These are phyloP conservation scores for Scheffersomyces stambukii DNA, from an alignment of 1,139 yeast species.

Conservation along the genomic window DNA sequence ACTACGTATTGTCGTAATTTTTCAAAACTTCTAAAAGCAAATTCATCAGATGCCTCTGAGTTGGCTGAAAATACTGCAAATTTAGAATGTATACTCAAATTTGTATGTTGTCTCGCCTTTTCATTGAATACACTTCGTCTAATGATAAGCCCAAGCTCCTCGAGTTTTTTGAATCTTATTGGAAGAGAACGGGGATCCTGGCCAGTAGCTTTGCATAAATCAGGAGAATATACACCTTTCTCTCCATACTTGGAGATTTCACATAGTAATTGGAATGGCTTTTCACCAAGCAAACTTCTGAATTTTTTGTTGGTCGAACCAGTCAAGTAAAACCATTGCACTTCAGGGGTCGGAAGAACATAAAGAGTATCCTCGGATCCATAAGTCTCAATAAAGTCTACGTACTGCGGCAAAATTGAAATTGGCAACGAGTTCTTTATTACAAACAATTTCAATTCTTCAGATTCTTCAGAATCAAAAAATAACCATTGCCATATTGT, in stretches of 20 bases:
- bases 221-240: constrained; percentile 55
- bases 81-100: constrained; percentile 41
- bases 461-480: constrained; percentile 16
- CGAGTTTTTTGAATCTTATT: constrained; percentile 52
- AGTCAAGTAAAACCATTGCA: constrained; percentile 40
- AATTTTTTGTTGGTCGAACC: constrained; percentile 33
- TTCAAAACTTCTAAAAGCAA: constrained; percentile 26
- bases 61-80: constrained; percentile 23
- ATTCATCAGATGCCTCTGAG: constrained; percentile 27
- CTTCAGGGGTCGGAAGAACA: constrained; percentile 35
- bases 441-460: constrained; percentile 14
- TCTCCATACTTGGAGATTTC: constrained; percentile 53
- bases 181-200: constrained; percentile 76
- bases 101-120: constrained; percentile 46
- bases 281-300: constrained; percentile 34
- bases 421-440: constrained; percentile 10
- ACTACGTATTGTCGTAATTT: constrained; percentile 39
- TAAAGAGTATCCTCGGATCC: too few relatives aligned
- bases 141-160: constrained; percentile 43
- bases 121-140: constrained; percentile 39
- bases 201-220: constrained; percentile 49
- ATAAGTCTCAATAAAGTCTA: constrained; percentile 16
- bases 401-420: constrained; percentile 17
- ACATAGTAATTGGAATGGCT: constrained; percentile 38
- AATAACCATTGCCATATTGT: constrained; percentile 41